Evolutionary conservation across 192 early-diverging fungal species (phyloP).

Genomic region (Backusella mclennaniae): DNA sequence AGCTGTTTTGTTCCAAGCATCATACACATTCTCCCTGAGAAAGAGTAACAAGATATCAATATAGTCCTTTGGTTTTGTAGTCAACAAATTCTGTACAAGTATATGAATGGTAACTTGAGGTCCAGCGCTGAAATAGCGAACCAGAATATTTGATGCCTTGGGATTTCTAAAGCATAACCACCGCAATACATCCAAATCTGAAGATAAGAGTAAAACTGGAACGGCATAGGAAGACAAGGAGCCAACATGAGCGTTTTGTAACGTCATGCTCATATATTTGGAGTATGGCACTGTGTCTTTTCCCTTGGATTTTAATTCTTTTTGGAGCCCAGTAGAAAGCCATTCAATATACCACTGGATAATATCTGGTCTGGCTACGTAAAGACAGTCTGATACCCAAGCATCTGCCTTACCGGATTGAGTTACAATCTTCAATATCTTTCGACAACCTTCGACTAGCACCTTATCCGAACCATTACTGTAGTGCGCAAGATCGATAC

Average conservation of each 20-base stretch:
- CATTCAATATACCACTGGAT: slow-evolving; percentile 19
- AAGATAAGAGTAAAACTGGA: slow-evolving; percentile 8
- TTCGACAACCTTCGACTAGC: not conserved
- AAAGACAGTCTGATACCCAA: slow-evolving; percentile 25
- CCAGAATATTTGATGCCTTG: not conserved
- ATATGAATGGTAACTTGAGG: slow-evolving; percentile 13
- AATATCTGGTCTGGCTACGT: slow-evolving; percentile 13
- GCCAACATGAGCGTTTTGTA: not conserved
- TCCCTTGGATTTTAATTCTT: not conserved
- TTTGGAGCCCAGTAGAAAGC: slow-evolving; percentile 7
- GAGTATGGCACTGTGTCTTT: not conserved
- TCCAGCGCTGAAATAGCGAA: slow-evolving; percentile 23
- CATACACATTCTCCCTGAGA: not conserved
- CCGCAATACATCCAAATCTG: not conserved
- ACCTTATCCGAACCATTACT: not conserved
- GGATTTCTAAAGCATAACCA: not conserved
- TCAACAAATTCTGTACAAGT: slow-evolving; percentile 8
- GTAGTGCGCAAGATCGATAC: slow-evolving; percentile 12
- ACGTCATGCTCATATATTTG: not conserved
- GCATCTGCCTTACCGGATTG: not conserved
- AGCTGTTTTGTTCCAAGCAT: not conserved
- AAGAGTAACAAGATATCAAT: slow-evolving; percentile 8
- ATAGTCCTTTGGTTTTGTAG: slow-evolving; percentile 13
- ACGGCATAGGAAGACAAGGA: slow-evolving; percentile 12
- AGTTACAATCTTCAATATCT: slow-evolving; percentile 16